phyloP scores from a whole-genome alignment of 345 rosid species.

The Linum trigynum region DNA sequence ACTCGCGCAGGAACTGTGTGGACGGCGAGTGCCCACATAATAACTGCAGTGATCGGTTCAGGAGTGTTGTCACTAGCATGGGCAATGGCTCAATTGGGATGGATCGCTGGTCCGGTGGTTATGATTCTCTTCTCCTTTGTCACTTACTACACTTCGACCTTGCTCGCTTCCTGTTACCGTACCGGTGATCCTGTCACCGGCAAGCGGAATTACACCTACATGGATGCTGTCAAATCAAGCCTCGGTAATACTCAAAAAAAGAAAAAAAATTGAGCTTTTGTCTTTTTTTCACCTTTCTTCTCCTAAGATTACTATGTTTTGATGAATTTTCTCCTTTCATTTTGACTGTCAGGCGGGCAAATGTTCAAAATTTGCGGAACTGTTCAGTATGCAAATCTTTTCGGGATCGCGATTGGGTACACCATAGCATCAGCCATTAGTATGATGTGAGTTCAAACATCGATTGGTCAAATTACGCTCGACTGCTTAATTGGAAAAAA shows the following conservation, averaged over 20 bases:
- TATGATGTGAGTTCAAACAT: not conserved
- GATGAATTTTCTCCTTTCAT: too few relatives aligned
- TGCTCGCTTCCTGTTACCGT: not conserved
- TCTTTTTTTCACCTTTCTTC: not conserved
- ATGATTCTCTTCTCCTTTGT: not conserved
- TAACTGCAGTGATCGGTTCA: slow-evolving; percentile 1
- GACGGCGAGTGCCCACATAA: slow-evolving; percentile 4
- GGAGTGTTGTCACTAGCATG: slow-evolving; percentile 3
- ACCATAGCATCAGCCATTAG: not conserved
- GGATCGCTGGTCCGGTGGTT: slow-evolving; percentile 2
- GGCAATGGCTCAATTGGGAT: slow-evolving; percentile 2
- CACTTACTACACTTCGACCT: not conserved
- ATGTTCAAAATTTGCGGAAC: not conserved
- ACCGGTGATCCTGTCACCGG: slow-evolving; percentile 1
- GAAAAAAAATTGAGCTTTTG: too few relatives aligned
- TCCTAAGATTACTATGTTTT: not conserved
- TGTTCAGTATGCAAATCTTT: slow-evolving; percentile 1
- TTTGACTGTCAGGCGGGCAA: not conserved
- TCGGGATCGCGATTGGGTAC: slow-evolving; percentile 1
- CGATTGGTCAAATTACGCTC: too few relatives aligned
- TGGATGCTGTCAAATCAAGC: slow-evolving; percentile 5
- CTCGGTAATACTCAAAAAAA: not conserved
- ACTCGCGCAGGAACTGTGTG: not conserved
- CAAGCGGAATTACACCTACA: slow-evolving; percentile 3
- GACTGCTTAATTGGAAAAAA: too few relatives aligned